phyloP scores from a whole-genome alignment of 2,329 filamentous ascomycete species.

The Thermoascus crustaceus region DNA sequence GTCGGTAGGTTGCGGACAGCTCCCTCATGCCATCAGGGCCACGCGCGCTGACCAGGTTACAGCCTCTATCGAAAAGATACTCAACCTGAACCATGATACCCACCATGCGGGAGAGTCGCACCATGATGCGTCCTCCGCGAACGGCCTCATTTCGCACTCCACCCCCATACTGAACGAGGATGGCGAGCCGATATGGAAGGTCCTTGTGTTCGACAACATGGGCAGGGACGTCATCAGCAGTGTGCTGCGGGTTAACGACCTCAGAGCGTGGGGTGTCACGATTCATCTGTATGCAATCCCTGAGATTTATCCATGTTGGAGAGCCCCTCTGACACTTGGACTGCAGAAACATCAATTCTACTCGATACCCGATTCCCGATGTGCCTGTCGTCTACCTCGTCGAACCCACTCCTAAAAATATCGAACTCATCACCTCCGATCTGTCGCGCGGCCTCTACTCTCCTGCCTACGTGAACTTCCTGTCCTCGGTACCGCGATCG shows the following conservation, averaged over 20 bases:
- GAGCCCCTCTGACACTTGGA: conserved; percentile 5
- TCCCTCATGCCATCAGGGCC: conserved; percentile 8
- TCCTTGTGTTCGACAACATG: conserved; percentile 86
- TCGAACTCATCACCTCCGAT: conserved; percentile 75
- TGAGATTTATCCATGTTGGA: conserved; percentile 14
- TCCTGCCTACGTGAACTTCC: conserved; percentile 92
- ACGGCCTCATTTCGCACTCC: conserved; percentile 58
- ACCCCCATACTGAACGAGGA: conserved; percentile 78
- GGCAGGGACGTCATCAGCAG: conserved; percentile 96
- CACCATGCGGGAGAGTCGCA: conserved; percentile 47
- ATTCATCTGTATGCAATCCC: conserved; percentile 67
- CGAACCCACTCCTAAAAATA: conserved; percentile 74
- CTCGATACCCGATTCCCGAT: conserved; percentile 85
- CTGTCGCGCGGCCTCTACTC: conserved; percentile 82
- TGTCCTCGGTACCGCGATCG: conserved; percentile 83
- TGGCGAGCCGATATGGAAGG: conserved; percentile 94
- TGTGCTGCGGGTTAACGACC: conserved; percentile 85
- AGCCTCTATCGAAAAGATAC: conserved; percentile 91
- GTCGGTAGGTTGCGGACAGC: conserved; percentile 48
- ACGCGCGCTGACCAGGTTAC: conserved; percentile 1
- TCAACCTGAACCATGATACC: conserved; percentile 78
- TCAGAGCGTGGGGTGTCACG: conserved; percentile 88
- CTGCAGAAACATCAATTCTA: conserved; percentile 66
- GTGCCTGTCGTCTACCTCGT: conserved; percentile 95
- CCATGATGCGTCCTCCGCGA: conserved; percentile 53